A percentile compares a stretch with the other conserved stretches of the same genome.
phyloP scores from a whole-genome alignment of 2,329 filamentous ascomycete genomes.

The Lasiodiplodia citricola region DNA sequence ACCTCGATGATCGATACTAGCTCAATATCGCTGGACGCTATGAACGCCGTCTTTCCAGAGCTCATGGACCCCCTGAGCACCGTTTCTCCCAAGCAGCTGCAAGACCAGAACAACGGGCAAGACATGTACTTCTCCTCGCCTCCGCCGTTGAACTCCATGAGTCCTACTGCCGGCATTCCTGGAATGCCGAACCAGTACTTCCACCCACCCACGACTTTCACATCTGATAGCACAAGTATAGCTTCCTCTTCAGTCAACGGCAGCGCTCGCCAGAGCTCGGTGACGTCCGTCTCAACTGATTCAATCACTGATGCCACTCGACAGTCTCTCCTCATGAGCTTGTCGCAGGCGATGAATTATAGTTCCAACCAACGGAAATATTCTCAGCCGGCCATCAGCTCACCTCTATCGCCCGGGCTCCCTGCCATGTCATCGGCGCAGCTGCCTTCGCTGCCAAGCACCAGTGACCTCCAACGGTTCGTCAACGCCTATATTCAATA shows the following conservation, averaged over 20 bases:
- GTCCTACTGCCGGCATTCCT: conserved; percentile 69
- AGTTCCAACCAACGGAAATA: conserved; percentile 61
- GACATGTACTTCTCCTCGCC: conserved; percentile 82
- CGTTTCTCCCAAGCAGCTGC: conserved; percentile 76
- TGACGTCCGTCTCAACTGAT: conserved; percentile 66
- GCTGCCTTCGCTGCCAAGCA: conserved; percentile 72
- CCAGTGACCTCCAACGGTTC: conserved; percentile 85
- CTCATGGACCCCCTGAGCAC: conserved; percentile 64
- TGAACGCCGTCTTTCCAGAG: conserved; percentile 76
- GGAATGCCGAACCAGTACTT: conserved; percentile 65
- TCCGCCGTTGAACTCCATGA: conserved; percentile 75
- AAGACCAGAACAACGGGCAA: conserved; percentile 69
- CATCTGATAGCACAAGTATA: conserved; percentile 67
- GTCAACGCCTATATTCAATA: conserved; percentile 88
- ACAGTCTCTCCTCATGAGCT: conserved; percentile 65
- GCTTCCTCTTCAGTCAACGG: conserved; percentile 73
- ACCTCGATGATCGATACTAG: conserved; percentile 69
- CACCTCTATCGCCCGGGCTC: conserved; percentile 50
- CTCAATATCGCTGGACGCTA: conserved; percentile 76
- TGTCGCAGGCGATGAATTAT: conserved; percentile 64
- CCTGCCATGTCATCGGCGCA: conserved; percentile 45
- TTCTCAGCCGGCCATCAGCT: conserved; percentile 63
- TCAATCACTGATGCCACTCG: conserved; percentile 70
- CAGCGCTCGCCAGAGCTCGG: conserved; percentile 66
- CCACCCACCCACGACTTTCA: conserved; percentile 70